These are phyloP conservation scores for Jatropha podagrica DNA, from an alignment of 441 rosid species.

Conservation along the genomic window DNA sequence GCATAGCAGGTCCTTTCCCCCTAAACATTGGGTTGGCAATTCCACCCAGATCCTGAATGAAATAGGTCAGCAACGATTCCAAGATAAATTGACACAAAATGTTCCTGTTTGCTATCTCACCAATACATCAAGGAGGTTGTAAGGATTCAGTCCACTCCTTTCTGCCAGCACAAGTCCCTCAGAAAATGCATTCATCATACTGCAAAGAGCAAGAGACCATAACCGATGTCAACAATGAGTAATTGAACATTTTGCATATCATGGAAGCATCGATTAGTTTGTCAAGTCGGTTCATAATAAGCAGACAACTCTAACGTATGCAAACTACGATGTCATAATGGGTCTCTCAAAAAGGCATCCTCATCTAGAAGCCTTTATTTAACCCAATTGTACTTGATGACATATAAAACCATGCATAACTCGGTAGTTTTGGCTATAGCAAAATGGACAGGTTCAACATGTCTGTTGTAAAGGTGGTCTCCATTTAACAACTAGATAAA, in stretches of 20 bases:
- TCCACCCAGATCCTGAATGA: constrained; percentile 71
- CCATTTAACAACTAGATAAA: neutral
- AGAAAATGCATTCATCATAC: constrained; percentile 91
- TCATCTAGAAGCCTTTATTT: neutral
- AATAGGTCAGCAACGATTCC: constrained; percentile 9
- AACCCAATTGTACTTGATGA: neutral
- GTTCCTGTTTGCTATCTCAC: constrained; percentile 40
- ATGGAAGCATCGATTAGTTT: too few relatives aligned
- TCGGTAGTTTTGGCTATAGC: neutral
- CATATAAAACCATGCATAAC: neutral
- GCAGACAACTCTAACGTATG: neutral
- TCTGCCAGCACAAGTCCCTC: constrained; percentile 87
- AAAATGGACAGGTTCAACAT: neutral
- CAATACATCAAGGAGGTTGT: constrained; percentile 66
- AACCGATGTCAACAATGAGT: constrained; percentile 4
- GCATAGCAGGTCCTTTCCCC: constrained; percentile 84
- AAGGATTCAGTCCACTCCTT: constrained; percentile 75
- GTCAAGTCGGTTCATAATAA: too few relatives aligned
- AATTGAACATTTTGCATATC: neutral
- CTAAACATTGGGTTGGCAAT: constrained; percentile 80
- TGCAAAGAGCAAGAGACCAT: constrained; percentile 23
- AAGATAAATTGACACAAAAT: constrained; percentile 6
- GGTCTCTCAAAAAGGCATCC: neutral
- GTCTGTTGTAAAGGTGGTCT: neutral
- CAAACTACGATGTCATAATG: neutral